phyloP scores from a whole-genome alignment of 176 grass and related monocot genomes.

The Panicum miliaceum region DNA sequence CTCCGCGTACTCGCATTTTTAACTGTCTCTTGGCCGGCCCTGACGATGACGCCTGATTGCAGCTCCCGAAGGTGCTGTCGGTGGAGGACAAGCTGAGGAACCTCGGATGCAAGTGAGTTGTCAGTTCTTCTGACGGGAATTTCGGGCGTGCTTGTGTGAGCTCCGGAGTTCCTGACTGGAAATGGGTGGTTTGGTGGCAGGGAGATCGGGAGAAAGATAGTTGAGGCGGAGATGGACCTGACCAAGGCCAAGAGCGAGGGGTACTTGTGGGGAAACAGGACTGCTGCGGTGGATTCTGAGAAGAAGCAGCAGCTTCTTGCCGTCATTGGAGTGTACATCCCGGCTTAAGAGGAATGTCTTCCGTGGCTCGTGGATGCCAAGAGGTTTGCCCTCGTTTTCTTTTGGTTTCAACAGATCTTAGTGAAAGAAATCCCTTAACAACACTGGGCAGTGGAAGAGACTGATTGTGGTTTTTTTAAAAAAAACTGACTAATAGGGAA shows the following conservation, averaged over 20 bases:
- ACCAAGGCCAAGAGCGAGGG: constrained; percentile 90
- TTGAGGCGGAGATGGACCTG: constrained; percentile 90
- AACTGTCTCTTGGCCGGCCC: not conserved
- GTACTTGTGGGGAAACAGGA: constrained; percentile 70
- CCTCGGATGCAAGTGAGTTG: constrained; percentile 88
- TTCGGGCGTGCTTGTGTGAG: not conserved
- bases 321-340: constrained; percentile 92
- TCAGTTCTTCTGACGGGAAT: not conserved
- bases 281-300: constrained; percentile 35
- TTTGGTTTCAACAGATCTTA: not conserved
- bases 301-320: constrained; percentile 74
- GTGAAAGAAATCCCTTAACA: not conserved
- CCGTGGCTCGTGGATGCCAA: constrained; percentile 93
- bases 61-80: constrained; percentile 82
- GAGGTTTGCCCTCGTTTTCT: constrained; percentile 55
- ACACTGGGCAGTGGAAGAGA: not conserved
- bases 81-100: constrained; percentile 91
- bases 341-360: constrained; percentile 83
- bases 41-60: constrained; percentile 23
- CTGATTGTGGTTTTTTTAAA: not conserved
- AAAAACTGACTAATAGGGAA: not conserved
- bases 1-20: not conserved
- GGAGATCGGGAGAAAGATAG: constrained; percentile 76
- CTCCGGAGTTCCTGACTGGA: constrained; percentile 16
- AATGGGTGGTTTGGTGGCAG: constrained; percentile 49